Evolutionary conservation across 2,329 filamentous ascomycete genomes (phyloP).

Genomic region (Chaetothyriales sp.): DNA sequence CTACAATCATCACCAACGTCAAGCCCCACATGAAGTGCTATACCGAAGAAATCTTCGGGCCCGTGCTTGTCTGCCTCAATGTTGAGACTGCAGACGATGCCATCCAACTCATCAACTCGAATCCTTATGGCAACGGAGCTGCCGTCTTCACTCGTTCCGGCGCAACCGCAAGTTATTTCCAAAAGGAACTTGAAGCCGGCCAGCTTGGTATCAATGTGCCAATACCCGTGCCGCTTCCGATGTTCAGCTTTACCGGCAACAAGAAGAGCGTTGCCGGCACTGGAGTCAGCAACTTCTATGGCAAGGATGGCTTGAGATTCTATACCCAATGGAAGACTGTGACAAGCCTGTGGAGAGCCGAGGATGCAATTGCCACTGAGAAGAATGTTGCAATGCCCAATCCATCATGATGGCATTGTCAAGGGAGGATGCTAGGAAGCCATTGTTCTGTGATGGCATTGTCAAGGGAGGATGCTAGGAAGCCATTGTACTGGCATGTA

Average conservation of each 20-base stretch:
- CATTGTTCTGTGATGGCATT: conserved; percentile 1
- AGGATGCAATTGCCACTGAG: conserved; percentile 74
- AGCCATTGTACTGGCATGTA: background rate
- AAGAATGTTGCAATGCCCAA: conserved; percentile 82
- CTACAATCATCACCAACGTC: conserved; percentile 52
- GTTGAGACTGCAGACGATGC: conserved; percentile 48
- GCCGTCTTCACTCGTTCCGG: conserved; percentile 48
- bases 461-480: background rate
- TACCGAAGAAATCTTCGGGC: conserved; percentile 54
- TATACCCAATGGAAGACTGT: conserved; percentile 98
- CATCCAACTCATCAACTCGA: conserved; percentile 50
- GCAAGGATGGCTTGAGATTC: conserved; percentile 80
- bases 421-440: background rate
- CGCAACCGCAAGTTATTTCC: conserved; percentile 47
- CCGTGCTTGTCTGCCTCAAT: conserved; percentile 50
- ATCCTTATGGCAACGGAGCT: conserved; percentile 55
- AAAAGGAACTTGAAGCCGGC: conserved; percentile 52
- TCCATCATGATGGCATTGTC: conserved; percentile 25
- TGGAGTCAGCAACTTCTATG: conserved; percentile 89
- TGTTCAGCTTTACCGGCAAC: conserved; percentile 54
- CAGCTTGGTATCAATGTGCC: conserved; percentile 56
- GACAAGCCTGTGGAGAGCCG: conserved; percentile 74
- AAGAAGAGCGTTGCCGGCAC: conserved; percentile 89
- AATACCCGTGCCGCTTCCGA: conserved; percentile 49
- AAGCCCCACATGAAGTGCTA: conserved; percentile 55